Base-by-base conservation (phyloP, 495 filamentous ascomycete species). In the Delitschia confertaspora region DNA sequence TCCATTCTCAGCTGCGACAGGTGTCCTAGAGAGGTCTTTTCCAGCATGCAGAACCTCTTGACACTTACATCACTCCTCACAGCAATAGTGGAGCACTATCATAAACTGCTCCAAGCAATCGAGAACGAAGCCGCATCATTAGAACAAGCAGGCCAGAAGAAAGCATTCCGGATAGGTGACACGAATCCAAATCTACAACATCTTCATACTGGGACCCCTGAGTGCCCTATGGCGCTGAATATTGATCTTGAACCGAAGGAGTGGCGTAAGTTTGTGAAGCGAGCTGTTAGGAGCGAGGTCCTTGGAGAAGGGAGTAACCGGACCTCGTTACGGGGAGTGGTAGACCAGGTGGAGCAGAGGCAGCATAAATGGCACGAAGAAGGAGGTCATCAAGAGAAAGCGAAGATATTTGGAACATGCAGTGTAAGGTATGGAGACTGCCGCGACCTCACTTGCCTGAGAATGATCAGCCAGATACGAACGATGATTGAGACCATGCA, bases 141-240 rank as follows among this genome's bases (percentile, higher is more conserved):
- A 8, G 51, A 58, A n/a, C 31, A 34, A 17, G 25, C 24, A 3
- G 49, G 53, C 16, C 42, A 42, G 33, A 57, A 45, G 36, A 66
- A 65, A 42, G 22, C 33, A 11, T 61, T 62, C 43, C 55, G 51
- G 14, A 33, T 66, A 14, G 57, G 57, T 32, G 62, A 65, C 27
- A 47, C 51, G 21, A 50, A 43, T 10, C 46, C 49, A 16, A 38
- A 33, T 5, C 51, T 34, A 3, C 26, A 24, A 14, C 60, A 61
- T 37, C 44, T 61, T 8, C 63, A 65, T 35, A 57, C 62, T 3
- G 58, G 54, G 8, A 44, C 30, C 0, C 8, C 47, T 1, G 57
- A 61, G 37, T 66, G 63, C 33, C 56, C 54, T 1, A 57, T 56
- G 38, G 51, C 50, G 2, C 65, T 66, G 39, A 41, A 45, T 25